Evolutionary conservation across 371 early-diverging fungal species (phyloP).

Genomic region (Apophysomyces variabilis): DNA sequence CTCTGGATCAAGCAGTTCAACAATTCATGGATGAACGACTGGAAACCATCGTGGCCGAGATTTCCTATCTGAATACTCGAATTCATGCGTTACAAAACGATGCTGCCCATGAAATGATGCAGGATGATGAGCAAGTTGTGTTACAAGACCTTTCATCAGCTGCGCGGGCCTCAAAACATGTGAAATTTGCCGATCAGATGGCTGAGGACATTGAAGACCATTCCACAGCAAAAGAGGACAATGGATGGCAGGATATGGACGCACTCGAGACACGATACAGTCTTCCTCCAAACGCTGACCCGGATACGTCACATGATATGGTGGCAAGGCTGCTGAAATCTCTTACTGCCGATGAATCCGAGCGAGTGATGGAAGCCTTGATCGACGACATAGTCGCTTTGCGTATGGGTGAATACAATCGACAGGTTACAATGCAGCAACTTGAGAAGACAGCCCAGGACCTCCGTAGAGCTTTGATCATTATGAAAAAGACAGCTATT

Average conservation of each 20-base stretch:
- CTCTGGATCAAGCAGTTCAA: slow-evolving; percentile 49
- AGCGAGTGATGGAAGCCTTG: slow-evolving; percentile 65
- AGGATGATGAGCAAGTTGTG: slow-evolving; percentile 26
- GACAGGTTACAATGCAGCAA: slow-evolving; percentile 56
- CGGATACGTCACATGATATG: slow-evolving; percentile 52
- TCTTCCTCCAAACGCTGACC: slow-evolving; percentile 45
- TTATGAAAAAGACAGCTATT: slow-evolving; percentile 77
- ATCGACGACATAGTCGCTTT: slow-evolving; percentile 76
- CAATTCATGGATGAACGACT: slow-evolving; percentile 80
- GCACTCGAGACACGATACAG: slow-evolving; percentile 54
- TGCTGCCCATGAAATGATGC: slow-evolving; percentile 58
- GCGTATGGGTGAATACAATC: slow-evolving; percentile 62
- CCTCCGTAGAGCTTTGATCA: slow-evolving; percentile 67
- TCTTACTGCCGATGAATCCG: slow-evolving; percentile 64
- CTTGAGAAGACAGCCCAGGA: slow-evolving; percentile 68
- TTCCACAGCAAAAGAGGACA: slow-evolving; percentile 14
- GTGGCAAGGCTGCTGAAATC: slow-evolving; percentile 64
- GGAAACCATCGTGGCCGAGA: slow-evolving; percentile 77
- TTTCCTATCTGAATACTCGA: slow-evolving; percentile 69
- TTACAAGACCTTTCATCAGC: slow-evolving; percentile 17
- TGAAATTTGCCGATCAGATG: slow-evolving; percentile 34
- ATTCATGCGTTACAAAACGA: slow-evolving; percentile 68
- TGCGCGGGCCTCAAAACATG: slow-evolving; percentile 19
- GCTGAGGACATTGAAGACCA: not conserved
- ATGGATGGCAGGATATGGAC: slow-evolving; percentile 37